phyloP scores from a whole-genome alignment of 2,329 filamentous ascomycete species.

The Xylariaceae sp. region DNA sequence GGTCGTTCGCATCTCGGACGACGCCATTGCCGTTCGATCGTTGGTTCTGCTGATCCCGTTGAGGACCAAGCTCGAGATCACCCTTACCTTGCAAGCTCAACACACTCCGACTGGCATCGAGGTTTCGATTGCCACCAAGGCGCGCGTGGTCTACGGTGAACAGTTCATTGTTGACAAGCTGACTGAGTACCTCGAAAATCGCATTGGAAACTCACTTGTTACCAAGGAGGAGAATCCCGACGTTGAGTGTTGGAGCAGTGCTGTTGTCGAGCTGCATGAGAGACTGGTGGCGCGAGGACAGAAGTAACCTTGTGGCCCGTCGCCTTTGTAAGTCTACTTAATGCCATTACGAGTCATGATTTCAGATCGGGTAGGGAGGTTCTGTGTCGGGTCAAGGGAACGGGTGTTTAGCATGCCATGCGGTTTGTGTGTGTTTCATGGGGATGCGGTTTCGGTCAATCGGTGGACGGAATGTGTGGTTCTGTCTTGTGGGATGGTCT shows the following conservation, averaged over 20 bases:
- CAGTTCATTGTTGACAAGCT: conserved; percentile 71
- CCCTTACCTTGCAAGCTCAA: conserved; percentile 49
- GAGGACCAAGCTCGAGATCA: conserved; percentile 63
- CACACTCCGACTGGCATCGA: conserved; percentile 46
- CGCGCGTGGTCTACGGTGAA: conserved; percentile 69
- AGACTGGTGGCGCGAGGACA: conserved; percentile 51
- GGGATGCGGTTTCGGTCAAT: background rate
- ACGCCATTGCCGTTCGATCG: conserved; percentile 56
- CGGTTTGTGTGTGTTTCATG: background rate
- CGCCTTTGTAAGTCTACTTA: background rate
- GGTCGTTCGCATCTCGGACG: conserved; percentile 59
- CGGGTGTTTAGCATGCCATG: background rate
- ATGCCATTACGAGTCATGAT: conserved; percentile 19
- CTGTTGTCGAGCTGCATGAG: conserved; percentile 50
- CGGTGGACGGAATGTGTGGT: background rate
- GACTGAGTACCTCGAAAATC: conserved; percentile 60
- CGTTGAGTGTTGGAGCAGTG: conserved; percentile 48
- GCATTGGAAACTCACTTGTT: conserved; percentile 41
- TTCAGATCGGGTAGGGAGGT: background rate
- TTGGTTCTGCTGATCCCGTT: conserved; percentile 59
- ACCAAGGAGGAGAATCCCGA: conserved; percentile 33
- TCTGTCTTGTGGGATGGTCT: background rate
- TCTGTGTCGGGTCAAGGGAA: background rate
- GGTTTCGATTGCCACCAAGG: conserved; percentile 49
- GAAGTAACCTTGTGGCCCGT: conserved; percentile 34